A percentile compares a stretch with the other conserved stretches of the same genome.
Conservation (phyloP, 78 protist species). For the Dictyostelium citrinum region DNA sequence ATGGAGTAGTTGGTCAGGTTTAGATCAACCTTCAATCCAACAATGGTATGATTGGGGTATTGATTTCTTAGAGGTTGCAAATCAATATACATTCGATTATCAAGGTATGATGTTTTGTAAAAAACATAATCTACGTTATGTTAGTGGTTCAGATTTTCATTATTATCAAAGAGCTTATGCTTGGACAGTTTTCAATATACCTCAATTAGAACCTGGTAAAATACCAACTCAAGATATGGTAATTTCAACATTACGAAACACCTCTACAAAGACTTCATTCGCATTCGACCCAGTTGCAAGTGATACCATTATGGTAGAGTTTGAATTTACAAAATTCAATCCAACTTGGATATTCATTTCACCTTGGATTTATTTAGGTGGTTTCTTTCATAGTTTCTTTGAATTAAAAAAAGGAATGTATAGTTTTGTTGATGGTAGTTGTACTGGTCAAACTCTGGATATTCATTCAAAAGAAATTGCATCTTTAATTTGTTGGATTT, state of each 20-base stretch:
- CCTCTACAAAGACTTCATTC: background rate
- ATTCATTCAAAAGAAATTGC: background rate
- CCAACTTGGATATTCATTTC: background rate
- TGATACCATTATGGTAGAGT: background rate
- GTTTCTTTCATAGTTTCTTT: constrained; percentile 31
- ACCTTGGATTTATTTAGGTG: constrained; percentile 50
- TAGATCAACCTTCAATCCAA: constrained; percentile 16
- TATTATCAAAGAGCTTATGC: background rate
- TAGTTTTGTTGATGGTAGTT: constrained; percentile 53
- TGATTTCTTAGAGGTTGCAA: constrained; percentile 48
- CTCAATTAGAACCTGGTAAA: background rate
- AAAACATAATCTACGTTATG: background rate
- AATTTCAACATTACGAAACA: background rate
- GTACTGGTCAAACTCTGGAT: background rate
- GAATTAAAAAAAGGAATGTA: constrained; percentile 29
- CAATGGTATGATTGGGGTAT: constrained; percentile 11
- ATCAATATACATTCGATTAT: constrained; percentile 4
- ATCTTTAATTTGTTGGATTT: constrained; percentile 4
- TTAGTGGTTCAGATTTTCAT: constrained; percentile 55
- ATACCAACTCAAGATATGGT: background rate
- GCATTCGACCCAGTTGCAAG: constrained; percentile 1
- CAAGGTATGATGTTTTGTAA: constrained; percentile 2
- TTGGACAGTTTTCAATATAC: constrained; percentile 40
- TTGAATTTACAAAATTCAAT: background rate
- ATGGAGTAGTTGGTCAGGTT: constrained; percentile 42